Evolutionary conservation across 2,329 filamentous ascomycete species (phyloP), one percentile per base, ranked within the genome.

Genomic region (Alternaria sp.): DNA sequence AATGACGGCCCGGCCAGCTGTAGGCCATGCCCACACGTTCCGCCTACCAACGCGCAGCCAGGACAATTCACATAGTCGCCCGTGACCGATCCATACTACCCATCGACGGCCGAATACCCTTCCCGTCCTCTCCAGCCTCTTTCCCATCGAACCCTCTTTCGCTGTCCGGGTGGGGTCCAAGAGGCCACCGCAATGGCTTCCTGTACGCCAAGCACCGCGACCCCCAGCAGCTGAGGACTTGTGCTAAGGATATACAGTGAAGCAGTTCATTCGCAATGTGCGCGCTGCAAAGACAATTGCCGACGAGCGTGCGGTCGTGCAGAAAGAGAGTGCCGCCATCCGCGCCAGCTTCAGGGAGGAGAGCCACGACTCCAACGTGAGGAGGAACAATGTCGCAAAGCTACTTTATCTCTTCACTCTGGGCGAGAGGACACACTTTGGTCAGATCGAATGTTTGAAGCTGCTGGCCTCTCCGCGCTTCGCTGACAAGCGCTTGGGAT

Each of bases 261-360:
- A 99, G 85, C 96, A 98, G 84, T 99, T 99, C 84, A 99, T 99
- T 83, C 94, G 96, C 80, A 98, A 97, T 83, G 96, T 99, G 79
- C 93, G 96, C 80, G 95, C 96, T 66, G 93, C 96, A 65, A 99
- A 99, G 86, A 99, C 96, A 36, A 97, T 99, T 79, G 96, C 96
- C 80, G 96, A 99, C 83, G 96, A 99, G 85, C 90, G 96, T 79
- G 95, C 96, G 56, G 96, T 99, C 60, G 96, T 99, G 68, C 96
- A 98, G 78, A 99, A 99, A 83, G 96, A 99, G 85, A 99, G 96
- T 83, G 96, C 96, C 62, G 93, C 95, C 51, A 99, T 99, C 79
- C 89, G 96, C 82, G 93, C 96, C 72, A 98, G 95, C 83, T 99
- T 99, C 81, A 89, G 96, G 77, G 96, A 99, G 82, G 96, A 99